Conservation (phyloP, 2,329 filamentous ascomycete genomes). For the Ascochyta lentis region DNA sequence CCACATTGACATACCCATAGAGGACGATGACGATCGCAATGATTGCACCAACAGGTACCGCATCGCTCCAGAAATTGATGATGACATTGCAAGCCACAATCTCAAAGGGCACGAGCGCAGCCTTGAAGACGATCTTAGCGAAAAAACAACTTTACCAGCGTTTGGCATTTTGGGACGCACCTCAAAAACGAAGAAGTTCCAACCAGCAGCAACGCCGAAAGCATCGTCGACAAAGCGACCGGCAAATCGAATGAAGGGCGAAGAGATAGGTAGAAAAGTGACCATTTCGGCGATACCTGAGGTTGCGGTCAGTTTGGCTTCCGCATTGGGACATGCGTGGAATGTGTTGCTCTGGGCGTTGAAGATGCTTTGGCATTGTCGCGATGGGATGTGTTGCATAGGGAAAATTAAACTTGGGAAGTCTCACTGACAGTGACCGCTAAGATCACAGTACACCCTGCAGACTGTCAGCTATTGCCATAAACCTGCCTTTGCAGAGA, state of each 20-base stretch:
- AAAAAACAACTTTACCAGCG: no score
- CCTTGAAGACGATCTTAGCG: slow-evolving; percentile 65
- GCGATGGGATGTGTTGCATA: slow-evolving; percentile 33
- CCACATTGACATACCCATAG: slow-evolving; percentile 59
- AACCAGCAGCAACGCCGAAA: slow-evolving; percentile 74
- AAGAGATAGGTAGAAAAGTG: slow-evolving; percentile 76
- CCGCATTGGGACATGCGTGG: slow-evolving; percentile 12
- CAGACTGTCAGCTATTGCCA: neutral
- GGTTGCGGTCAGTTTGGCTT: slow-evolving; percentile 25
- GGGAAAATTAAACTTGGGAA: slow-evolving; percentile 23
- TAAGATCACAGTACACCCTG: slow-evolving; percentile 52
- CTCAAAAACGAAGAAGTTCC: slow-evolving; percentile 77
- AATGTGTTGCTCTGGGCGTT: slow-evolving; percentile 23
- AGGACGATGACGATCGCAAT: slow-evolving; percentile 66
- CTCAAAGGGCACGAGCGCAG: slow-evolving; percentile 71
- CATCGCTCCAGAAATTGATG: slow-evolving; percentile 58
- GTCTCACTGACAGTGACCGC: slow-evolving; percentile 51
- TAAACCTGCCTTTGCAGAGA: neutral
- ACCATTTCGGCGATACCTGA: slow-evolving; percentile 75
- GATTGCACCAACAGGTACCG: slow-evolving; percentile 65
- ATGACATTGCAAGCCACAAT: slow-evolving; percentile 59
- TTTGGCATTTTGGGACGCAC: slow-evolving; percentile 31
- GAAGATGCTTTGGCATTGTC: slow-evolving; percentile 25
- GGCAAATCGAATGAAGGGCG: slow-evolving; percentile 79
- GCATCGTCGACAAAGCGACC: slow-evolving; percentile 77